These are phyloP conservation scores for Dryadomyces quercus-mongolicae DNA, from an alignment of 2,329 filamentous ascomycete genomes.

Conservation along the genomic window DNA sequence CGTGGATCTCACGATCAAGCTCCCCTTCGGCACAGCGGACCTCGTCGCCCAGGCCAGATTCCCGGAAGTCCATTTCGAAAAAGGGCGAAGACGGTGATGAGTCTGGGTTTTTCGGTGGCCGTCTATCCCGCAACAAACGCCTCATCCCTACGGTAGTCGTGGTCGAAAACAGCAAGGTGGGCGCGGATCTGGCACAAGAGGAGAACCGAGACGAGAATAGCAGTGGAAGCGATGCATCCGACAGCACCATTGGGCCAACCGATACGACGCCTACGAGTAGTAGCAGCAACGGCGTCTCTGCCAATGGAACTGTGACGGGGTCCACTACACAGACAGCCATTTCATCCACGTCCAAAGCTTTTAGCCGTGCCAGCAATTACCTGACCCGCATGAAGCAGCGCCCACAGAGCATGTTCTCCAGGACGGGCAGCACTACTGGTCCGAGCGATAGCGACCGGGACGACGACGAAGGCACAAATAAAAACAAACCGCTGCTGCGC, in stretches of 20 bases:
- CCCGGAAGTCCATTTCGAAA: conserved; percentile 3
- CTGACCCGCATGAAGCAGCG: conserved; percentile 39
- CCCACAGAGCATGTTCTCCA: conserved; percentile 29
- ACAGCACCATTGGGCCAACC: conserved; percentile 3
- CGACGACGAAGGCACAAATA: background rate
- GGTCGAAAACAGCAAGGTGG: background rate
- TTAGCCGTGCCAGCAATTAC: conserved; percentile 34
- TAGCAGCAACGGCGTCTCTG: background rate
- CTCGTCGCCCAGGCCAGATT: conserved; percentile 32
- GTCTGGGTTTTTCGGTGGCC: background rate
- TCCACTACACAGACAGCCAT: background rate
- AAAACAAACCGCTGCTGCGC: conserved; percentile 1
- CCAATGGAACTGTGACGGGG: background rate
- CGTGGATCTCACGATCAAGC: conserved; percentile 30
- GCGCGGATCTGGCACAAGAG: conserved; percentile 6
- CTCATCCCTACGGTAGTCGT: background rate
- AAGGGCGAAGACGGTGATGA: conserved; percentile 8
- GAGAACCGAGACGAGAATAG: conserved; percentile 13
- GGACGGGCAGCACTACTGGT: conserved; percentile 16
- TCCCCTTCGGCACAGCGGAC: conserved; percentile 17
- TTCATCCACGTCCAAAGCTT: conserved; percentile 21
- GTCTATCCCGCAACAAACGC: conserved; percentile 7
- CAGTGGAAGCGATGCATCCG: background rate
- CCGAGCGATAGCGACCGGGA: background rate
- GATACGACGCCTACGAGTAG: background rate